Evolutionary conservation across 345 rosid genomes (phyloP).

Genomic region (Atalantia buxifolia): DNA sequence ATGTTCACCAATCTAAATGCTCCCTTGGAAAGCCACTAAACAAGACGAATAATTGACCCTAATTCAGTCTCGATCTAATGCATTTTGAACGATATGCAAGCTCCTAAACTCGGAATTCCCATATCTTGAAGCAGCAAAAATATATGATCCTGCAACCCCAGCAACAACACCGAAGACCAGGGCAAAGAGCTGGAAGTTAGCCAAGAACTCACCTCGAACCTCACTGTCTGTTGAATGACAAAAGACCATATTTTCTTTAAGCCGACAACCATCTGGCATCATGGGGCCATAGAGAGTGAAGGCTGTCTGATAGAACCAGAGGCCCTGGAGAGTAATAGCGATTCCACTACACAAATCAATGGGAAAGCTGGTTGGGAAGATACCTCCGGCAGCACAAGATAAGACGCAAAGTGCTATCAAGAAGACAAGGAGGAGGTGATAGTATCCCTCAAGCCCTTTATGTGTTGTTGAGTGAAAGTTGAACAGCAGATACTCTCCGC

Average conservation of each 20-base stretch:
- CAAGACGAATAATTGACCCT: conserved; percentile 7
- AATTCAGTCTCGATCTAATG: conserved; percentile 13
- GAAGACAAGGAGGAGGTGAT: conserved; percentile 87
- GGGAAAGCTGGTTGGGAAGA: conserved; percentile 77
- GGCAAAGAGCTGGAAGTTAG: conserved; percentile 77
- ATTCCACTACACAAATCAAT: conserved; percentile 68
- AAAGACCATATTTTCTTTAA: conserved; percentile 37
- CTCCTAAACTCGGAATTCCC: conserved; percentile 29
- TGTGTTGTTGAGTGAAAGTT: conserved; percentile 95
- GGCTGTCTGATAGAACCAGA: conserved; percentile 98
- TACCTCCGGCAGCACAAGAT: conserved; percentile 64
- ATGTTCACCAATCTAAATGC: not conserved
- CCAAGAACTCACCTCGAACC: conserved; percentile 79
- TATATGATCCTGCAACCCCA: conserved; percentile 54
- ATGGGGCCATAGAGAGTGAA: conserved; percentile 90
- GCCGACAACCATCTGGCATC: conserved; percentile 82
- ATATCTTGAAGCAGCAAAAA: conserved; percentile 57
- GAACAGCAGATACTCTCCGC: conserved; percentile 77
- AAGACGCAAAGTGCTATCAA: conserved; percentile 68
- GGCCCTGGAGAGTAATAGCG: conserved; percentile 88
- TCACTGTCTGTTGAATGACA: conserved; percentile 52
- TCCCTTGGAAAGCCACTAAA: not conserved
- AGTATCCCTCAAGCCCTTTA: conserved; percentile 93
- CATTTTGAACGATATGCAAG: conserved; percentile 23
- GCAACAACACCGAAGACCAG: conserved; percentile 61